phyloP scores from a whole-genome alignment of 2,329 filamentous ascomycete species.

The Pseudogymnoascus sp. region DNA sequence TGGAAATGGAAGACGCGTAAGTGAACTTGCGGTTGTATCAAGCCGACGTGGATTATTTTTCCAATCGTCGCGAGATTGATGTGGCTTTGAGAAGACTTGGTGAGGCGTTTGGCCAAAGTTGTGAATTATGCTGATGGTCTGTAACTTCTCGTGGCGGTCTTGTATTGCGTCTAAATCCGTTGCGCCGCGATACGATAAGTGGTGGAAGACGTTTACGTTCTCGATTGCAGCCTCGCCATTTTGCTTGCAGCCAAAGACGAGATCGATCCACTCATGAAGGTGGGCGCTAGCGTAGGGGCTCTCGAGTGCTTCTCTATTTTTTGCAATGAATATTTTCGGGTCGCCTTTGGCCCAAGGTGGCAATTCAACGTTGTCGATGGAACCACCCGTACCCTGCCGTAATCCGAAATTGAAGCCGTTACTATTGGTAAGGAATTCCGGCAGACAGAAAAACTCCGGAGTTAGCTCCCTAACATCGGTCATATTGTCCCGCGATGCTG shows the following conservation, averaged over 20 bases:
- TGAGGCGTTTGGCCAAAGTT: slow-evolving; percentile 98
- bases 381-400: slow-evolving; percentile 68
- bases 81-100: slow-evolving; percentile 79
- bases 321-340: slow-evolving; percentile 88
- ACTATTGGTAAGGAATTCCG: slow-evolving; percentile 88
- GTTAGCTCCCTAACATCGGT: slow-evolving; percentile 91
- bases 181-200: slow-evolving; percentile 88
- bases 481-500: slow-evolving; percentile 81
- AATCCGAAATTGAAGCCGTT: slow-evolving; percentile 92
- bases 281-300: slow-evolving; percentile 86
- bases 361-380: slow-evolving; percentile 79
- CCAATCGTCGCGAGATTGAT: slow-evolving; percentile 65
- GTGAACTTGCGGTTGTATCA: slow-evolving; percentile 66
- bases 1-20: slow-evolving; percentile 71
- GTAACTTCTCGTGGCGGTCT: slow-evolving; percentile 76
- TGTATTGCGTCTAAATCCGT: slow-evolving; percentile 86
- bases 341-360: slow-evolving; percentile 96
- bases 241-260: slow-evolving; percentile 92
- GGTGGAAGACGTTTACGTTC: slow-evolving; percentile 89
- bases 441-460: slow-evolving; percentile 94
- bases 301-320: slow-evolving; percentile 91
- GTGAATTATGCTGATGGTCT: slow-evolving; percentile 92
- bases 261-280: slow-evolving; percentile 89
- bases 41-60: slow-evolving; percentile 58
- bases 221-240: slow-evolving; percentile 87